phyloP scores from a whole-genome alignment of 768 basidiomycete genomes.

The Hygrocybe coccinea region DNA sequence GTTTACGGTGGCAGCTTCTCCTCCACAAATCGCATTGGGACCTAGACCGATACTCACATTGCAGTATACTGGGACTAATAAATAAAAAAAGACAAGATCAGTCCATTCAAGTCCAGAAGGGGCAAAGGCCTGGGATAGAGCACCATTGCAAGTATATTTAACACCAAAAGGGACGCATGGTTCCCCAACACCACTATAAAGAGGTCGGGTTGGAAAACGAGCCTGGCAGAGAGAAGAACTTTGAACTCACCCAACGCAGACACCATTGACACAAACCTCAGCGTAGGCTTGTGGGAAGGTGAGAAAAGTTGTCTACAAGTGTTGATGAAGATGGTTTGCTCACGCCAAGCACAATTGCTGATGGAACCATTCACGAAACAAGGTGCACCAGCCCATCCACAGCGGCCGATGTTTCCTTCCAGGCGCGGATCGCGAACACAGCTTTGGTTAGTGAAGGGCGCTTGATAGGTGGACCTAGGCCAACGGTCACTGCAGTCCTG shows the following conservation, averaged over 20 bases:
- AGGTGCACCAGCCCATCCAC: not conserved
- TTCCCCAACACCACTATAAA: not conserved
- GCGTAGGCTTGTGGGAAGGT: not conserved
- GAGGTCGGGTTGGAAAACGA: not conserved
- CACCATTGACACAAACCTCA: not conserved
- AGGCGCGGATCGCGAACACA: not conserved
- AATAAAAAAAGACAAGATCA: not conserved
- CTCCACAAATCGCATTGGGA: not conserved
- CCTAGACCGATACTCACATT: not conserved
- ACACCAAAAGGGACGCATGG: not conserved
- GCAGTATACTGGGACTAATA: not conserved
- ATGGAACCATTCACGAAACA: not conserved
- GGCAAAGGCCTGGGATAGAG: not conserved
- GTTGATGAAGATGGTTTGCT: not conserved
- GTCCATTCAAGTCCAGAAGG: not conserved
- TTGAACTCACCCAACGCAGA: not conserved
- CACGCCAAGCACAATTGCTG: not conserved
- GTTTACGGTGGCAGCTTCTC: not conserved
- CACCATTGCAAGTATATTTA: not conserved
- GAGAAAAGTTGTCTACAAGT: not conserved
- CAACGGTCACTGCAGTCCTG: too few relatives aligned
- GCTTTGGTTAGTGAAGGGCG: not conserved
- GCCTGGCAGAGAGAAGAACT: not conserved
- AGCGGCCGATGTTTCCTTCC: not conserved
- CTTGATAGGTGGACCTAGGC: too few relatives aligned